Evolutionary conservation across 495 filamentous ascomycete species (phyloP), one percentile per base, ranked within the genome.

Genomic region (Trichocladium antarcticum): DNA sequence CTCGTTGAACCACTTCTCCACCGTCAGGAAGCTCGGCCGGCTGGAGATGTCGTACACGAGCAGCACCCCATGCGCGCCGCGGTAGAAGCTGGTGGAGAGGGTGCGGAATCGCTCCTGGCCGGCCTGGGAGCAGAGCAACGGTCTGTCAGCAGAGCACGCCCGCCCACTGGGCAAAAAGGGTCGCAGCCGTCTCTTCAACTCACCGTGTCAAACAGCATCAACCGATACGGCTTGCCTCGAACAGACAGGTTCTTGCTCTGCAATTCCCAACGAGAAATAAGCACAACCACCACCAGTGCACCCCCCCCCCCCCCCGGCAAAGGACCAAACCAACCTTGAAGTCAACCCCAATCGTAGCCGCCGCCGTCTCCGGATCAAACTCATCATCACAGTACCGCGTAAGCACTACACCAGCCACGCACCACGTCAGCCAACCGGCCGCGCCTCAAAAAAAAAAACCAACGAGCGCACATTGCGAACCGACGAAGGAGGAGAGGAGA

Each of bases 1-100:
- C 48, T 81, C 77, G n/a, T 72, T 65, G 51, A 77, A 77, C 77
- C 78, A 81, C 38, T 69, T 64, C 39, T 75, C 74, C 74, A 81
- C 76, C 36, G 69, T 64, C 17, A 71, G 59, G 50, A 80, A 81
- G 49, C 66, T 73, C 35, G 76, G 72, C 29, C 72, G 56, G 52
- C 65, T 75, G 14, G 74, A 73, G 34, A 80, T 73, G 54, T 80
- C 78, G 60, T 80, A 81, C 36, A 79, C 74, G 20, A 81, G 58
- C 49, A 80, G 69, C 45, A 80, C 72, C 51, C 68, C 78, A 49
- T 80, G 76, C 3, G 77, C 75, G 39, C 75, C 75, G 27, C 78
- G 75, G 64, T 81, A 80, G 61, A 78, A 80, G 49, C 68, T 73
- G 46, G 73, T 78, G 3, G 77, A 78, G 37, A 81, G 67, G 7